phyloP scores from a whole-genome alignment of 441 rosid genomes.

The Omphalea diandra region DNA sequence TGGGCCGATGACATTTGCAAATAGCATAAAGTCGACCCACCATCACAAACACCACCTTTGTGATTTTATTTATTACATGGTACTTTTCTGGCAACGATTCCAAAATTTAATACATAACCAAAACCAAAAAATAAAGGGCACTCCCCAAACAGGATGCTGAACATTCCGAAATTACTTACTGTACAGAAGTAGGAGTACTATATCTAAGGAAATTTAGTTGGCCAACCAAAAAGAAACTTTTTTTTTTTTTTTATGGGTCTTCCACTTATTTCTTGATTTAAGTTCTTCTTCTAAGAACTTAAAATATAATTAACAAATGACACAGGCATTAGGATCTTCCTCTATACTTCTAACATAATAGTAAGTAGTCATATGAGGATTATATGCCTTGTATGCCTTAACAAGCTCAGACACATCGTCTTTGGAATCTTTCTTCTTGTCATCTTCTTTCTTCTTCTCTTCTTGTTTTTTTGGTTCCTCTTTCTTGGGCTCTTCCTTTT shows the following conservation, averaged over 20 bases:
- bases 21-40: too few relatives aligned
- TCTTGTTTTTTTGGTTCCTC: slow-evolving; percentile 29
- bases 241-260: too few relatives aligned
- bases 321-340: slow-evolving; percentile 50
- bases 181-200: neutral
- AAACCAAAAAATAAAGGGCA: neutral
- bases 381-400: slow-evolving; percentile 19
- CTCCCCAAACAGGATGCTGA: neutral
- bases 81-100: too few relatives aligned
- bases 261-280: neutral
- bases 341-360: slow-evolving; percentile 28
- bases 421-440: too few relatives aligned
- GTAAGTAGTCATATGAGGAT: slow-evolving; percentile 26
- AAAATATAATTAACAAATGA: slow-evolving; percentile 37
- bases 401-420: slow-evolving; percentile 23
- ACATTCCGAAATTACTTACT: neutral
- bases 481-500: slow-evolving; percentile 54
- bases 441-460: slow-evolving; percentile 26
- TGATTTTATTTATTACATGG: too few relatives aligned
- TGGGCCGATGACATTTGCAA: too few relatives aligned
- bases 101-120: slow-evolving; percentile 8
- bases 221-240: neutral
- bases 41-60: too few relatives aligned
- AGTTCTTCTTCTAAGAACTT: neutral
- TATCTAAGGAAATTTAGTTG: neutral